Evolutionary conservation across 148 eudicot species (phyloP), one percentile per base, ranked within the genome.

Genomic region (Cornus suecica): DNA sequence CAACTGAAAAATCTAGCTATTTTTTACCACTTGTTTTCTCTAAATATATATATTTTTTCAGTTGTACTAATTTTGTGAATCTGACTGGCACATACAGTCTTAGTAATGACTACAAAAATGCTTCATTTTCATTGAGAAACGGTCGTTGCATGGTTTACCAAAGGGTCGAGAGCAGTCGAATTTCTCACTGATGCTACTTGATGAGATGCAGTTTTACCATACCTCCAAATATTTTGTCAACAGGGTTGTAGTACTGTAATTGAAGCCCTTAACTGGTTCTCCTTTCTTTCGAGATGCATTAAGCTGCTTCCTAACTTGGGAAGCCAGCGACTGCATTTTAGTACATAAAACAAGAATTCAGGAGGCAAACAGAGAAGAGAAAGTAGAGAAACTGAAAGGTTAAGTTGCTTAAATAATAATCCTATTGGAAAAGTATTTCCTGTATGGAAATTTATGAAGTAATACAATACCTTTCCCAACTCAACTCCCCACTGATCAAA

Each of bases 401-500:
- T 48, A 54, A 18, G 69, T 30, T 18, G 7, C 5, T 67, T 14
- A 77, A 28, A 54, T 48, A 48, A 48, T 16, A 13, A 16, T 48
- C 20, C 2, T 58, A 16, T 56, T 22, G 3, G 61, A 22, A 56
- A 56, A 56, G 23, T 2, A 56, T 0, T 1, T 8, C 15, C 1
- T 18, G 20, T 2, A 58, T 58, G 23, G 23, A 58, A 8, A n/a
- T 18, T 58, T 58, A 2, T 58, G 1, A 58, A 23, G 56, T 4
- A 65, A 37, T 31, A 34, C 41, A 1, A 68, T 88, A 95, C 99
- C 99, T 95, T 95, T 79, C 99, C 99, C 77, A 95, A 71, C 79
- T 95, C 99, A 60, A 95, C 99, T 81, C 99, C 99, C 99, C 99
- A 95, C 77, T 95, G 99, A 66, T 95, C 99, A 18, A 95, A 95